Conservation (phyloP, 768 basidiomycete genomes). For the Suillus cothurnatus region DNA sequence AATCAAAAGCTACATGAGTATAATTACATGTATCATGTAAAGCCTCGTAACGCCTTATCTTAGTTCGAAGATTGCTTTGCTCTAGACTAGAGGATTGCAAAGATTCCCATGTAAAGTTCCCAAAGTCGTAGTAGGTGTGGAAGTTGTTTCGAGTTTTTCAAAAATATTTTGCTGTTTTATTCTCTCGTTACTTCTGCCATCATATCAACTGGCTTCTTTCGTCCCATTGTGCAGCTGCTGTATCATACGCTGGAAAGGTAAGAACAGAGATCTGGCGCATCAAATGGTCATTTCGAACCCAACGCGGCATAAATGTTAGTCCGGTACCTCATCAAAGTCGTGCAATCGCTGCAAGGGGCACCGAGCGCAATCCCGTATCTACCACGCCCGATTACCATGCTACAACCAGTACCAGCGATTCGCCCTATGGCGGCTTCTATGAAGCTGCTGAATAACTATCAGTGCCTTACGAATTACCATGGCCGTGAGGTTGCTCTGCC, state of each 20-base stretch:
- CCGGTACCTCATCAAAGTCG: neutral
- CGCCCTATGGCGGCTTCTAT: neutral
- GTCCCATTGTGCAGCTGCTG: conserved; percentile 3
- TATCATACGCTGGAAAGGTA: neutral
- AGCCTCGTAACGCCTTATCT: neutral
- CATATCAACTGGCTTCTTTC: conserved; percentile 1
- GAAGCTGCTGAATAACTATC: neutral
- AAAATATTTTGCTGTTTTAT: neutral
- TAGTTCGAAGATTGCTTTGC: neutral
- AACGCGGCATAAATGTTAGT: conserved; percentile 1
- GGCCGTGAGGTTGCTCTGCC: neutral
- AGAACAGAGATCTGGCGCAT: neutral
- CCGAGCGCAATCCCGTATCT: neutral
- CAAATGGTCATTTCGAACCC: neutral
- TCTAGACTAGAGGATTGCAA: neutral
- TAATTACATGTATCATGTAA: neutral
- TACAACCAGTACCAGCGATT: neutral
- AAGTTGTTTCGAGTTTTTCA: conserved; percentile 1
- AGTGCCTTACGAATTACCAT: neutral
- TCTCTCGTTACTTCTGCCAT: conserved; percentile 7
- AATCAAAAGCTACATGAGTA: neutral
- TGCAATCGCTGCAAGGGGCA: neutral
- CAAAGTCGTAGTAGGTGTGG: neutral
- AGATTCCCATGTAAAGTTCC: conserved; percentile 2
- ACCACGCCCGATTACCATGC: neutral